These are phyloP conservation scores for Dictyostelium discoideum DNA, from an alignment of 78 protist species.

Conservation along the genomic window DNA sequence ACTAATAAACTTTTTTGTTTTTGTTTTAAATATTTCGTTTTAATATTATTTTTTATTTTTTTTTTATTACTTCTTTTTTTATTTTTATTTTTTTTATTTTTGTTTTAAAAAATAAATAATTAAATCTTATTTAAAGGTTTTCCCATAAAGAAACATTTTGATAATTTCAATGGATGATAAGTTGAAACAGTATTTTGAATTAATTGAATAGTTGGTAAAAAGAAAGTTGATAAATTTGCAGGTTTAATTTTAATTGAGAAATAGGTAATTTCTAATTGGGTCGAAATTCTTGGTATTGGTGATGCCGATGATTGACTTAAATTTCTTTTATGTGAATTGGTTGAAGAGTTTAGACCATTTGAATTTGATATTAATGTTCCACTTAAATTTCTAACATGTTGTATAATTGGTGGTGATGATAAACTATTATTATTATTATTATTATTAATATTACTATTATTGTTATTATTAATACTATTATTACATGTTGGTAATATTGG, in stretches of 20 bases:
- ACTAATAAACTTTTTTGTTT: too few relatives aligned
- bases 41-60: too few relatives aligned
- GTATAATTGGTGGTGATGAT: neutral
- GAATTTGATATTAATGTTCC: neutral
- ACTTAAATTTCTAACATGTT: constrained; percentile 17
- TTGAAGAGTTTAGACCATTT: neutral
- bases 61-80: neutral
- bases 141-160: constrained; percentile 10
- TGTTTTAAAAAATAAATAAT: too few relatives aligned
- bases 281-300: neutral
- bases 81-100: neutral
- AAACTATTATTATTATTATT: neutral
- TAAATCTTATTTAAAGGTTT: neutral
- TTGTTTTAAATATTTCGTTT: too few relatives aligned
- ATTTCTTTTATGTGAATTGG: constrained; percentile 3
- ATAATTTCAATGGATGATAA: constrained; percentile 1
- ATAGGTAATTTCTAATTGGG: neutral
- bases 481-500: neutral
- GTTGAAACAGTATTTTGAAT: neutral
- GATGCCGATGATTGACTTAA: constrained; percentile 7
- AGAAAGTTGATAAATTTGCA: constrained; percentile 6
- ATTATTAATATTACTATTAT: neutral
- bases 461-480: too few relatives aligned
- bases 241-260: constrained; percentile 9
- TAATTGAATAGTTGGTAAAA: constrained; percentile 29